Evolutionary conservation across 768 basidiomycete species (phyloP), one percentile per base, ranked within the genome.

Genomic region (Chalciporus chontae): DNA sequence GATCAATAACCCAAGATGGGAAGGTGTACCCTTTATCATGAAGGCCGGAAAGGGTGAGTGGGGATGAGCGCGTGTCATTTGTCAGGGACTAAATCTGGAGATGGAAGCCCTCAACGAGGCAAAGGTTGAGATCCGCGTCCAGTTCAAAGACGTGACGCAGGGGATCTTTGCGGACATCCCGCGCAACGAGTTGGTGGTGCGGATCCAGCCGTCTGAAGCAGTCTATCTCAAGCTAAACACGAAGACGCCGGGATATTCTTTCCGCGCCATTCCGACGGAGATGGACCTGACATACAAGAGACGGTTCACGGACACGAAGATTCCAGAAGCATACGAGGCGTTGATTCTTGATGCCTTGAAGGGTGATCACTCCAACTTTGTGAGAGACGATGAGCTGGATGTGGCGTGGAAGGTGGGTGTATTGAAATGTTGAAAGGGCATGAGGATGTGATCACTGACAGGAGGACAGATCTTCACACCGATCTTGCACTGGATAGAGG

Each of bases 291-390:
- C 95, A 17, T 99, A 98, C 80, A 94, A 95, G 81, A 79, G 87
- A 49, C 84, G 96, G 40, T 99, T 98, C 76, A 72, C 82, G 36
- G 94, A 96, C 53, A 69, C 83, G 43, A 85, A 87, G 69, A 97
- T 99, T 54, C 96, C 96, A 26, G 95, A 96, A 74, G 95, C 94
- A 27, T 95, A 96, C 67, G 91, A 97, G 72, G 86, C 87, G 9
- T 83, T 99, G 52, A 94, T 99, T 64, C 77, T 97, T 51, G 95
- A 99, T 64, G 91, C 92, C 13, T 78, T 99, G 69, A 90, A 86
- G 67, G 95, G 95, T n/a, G 95, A 99, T 64, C 94, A 97, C 71
- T 95, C 93, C 23, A 99, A 99, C 76, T 99, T 99, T 75, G 95
- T 99, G 50, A 84, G 95, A 54, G 81, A 97, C 67, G 95, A 99